These are phyloP conservation scores for Zopfochytrium polystomum DNA, from an alignment of 371 early-diverging fungal species.

Conservation along the genomic window DNA sequence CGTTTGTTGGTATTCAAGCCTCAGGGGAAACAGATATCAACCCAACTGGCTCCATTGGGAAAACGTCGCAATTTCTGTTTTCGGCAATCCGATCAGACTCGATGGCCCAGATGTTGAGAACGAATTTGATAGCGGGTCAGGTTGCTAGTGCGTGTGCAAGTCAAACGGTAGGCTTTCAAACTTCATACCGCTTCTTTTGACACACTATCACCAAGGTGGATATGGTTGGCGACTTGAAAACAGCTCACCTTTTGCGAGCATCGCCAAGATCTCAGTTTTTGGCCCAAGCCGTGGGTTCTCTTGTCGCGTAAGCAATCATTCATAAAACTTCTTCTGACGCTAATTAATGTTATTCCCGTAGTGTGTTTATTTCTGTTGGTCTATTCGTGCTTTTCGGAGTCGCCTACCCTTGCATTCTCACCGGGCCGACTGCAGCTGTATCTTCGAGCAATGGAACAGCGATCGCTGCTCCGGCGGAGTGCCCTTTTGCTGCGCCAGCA, in stretches of 20 bases:
- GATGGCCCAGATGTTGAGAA: slow-evolving; percentile 38
- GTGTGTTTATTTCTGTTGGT: slow-evolving; percentile 62
- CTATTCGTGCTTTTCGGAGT: slow-evolving; percentile 69
- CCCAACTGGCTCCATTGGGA: slow-evolving; percentile 80
- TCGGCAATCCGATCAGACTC: slow-evolving; percentile 60
- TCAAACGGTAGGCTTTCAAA: no score
- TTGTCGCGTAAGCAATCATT: no score
- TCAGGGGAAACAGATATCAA: slow-evolving; percentile 51
- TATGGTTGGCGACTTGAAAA: slow-evolving; percentile 86
- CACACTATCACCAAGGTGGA: no score
- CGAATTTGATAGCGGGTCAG: slow-evolving; percentile 78
- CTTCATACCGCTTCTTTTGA: no score
- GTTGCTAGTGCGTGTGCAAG: slow-evolving; percentile 77
- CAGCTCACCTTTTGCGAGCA: slow-evolving; percentile 76
- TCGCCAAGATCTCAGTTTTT: slow-evolving; percentile 82
- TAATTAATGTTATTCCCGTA: no score
- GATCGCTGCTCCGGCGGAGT: no score
- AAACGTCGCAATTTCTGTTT: slow-evolving; percentile 80
- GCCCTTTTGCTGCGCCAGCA: no score
- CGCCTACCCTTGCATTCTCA: no score
- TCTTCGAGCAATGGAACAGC: no score
- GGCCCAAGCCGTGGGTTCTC: slow-evolving; percentile 77
- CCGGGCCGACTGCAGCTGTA: no score
- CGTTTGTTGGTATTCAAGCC: slow-evolving; percentile 69
- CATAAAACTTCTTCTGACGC: no score